Evolutionary conservation across 352 stramenopile species (phyloP).

Genomic region (Pythium oligandrum): DNA sequence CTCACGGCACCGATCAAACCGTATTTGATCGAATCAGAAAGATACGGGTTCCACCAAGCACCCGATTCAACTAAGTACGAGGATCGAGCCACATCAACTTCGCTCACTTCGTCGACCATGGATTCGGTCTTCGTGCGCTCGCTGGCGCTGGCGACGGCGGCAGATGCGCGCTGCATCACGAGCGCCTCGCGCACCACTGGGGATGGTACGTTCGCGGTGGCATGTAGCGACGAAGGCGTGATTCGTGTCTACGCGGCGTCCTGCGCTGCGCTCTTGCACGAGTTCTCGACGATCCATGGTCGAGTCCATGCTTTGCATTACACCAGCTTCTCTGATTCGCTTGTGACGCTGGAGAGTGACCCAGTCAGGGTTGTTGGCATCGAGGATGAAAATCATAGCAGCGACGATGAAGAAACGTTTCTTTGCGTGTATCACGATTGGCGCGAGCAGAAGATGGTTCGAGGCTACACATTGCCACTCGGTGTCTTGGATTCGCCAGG

Average conservation of each 20-base stretch:
- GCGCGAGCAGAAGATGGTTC: conserved; percentile 73
- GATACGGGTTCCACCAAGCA: too few species aligned
- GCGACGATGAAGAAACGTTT: conserved; percentile 67
- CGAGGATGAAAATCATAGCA: conserved; percentile 7
- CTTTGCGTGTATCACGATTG: conserved; percentile 87
- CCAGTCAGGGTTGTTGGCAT: neutral
- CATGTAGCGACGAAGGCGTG: conserved; percentile 51
- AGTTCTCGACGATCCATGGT: conserved; percentile 75
- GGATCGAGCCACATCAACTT: too few species aligned
- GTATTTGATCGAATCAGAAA: too few species aligned
- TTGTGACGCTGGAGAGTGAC: conserved; percentile 82
- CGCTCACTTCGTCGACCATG: conserved; percentile 17
- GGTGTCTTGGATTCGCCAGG: conserved; percentile 58
- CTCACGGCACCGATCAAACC: too few species aligned
- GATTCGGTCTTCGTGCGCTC: conserved; percentile 68
- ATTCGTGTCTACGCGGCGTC: conserved; percentile 80
- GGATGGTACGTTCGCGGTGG: conserved; percentile 72
- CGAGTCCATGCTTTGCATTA: conserved; percentile 71
- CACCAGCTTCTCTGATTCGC: conserved; percentile 82
- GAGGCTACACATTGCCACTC: conserved; percentile 78
- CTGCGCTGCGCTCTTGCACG: conserved; percentile 69
- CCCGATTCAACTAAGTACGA: too few species aligned
- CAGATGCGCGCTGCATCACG: conserved; percentile 40
- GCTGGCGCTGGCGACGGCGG: conserved; percentile 33
- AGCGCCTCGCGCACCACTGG: conserved; percentile 57